Evolutionary conservation across 805 yeast genomes (phyloP), one percentile per base, ranked within the genome.

Genomic region (Metschnikowia bowlesiae): DNA sequence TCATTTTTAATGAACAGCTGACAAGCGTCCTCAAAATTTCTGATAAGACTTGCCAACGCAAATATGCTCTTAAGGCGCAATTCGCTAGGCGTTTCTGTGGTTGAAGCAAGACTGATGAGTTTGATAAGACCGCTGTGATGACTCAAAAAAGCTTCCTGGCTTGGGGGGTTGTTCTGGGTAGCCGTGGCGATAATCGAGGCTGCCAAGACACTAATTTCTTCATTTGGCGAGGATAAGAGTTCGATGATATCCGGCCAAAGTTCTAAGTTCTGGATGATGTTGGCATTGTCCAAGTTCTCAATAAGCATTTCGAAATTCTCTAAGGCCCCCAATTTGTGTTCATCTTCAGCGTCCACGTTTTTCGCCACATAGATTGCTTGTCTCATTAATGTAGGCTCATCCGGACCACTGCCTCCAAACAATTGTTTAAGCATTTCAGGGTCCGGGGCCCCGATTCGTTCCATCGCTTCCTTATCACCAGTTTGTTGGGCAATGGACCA

Each of bases 251-350:
- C 73, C 22, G 77, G 81, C 99, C 98, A 94, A 54, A 90, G 76
- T 56, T 82, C 81, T 74, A 91, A 64, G 59, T 85, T 87, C 56
- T 87, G 92, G 57, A 92, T 84, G 61, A 89, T 89, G 68, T 92
- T 91, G 26, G 98, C 98, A 66, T 94, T 94, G 67, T 94, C 98
- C 53, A 92, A 68, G 61, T 90, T 90, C 64, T 92, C 98, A 44
- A 94, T 85, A 46, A 92, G 73, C 92, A 91, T 89, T 65, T 92
- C 97, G 61, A 92, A 86, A 65, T 89, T 89, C 56, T 92, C 97
- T 53, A 90, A 79, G 0, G 97, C 96, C 8, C 80, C 79, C 46
- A 84, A 73, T 59, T 85, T 86, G 58, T 77, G 76, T 38, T 86
- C 92, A 22, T 79, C 58, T 7, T 78, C 78, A 3, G 82, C 81